phyloP scores from a whole-genome alignment of 2,329 filamentous ascomycete genomes.

The Fusarium ambrosium region DNA sequence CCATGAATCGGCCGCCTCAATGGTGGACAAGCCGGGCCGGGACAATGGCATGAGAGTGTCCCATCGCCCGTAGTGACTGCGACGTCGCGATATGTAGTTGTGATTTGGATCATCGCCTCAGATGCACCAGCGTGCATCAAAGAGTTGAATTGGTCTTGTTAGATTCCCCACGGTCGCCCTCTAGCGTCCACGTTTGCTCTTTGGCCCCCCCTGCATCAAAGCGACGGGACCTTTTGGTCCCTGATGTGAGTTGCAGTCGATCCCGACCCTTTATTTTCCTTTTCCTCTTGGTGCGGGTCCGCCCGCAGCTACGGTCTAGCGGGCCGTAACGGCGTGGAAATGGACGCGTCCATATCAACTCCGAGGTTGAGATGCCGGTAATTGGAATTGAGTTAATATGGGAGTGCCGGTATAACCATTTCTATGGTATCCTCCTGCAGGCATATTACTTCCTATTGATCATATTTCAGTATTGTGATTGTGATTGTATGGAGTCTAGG shows the following conservation, averaged over 20 bases:
- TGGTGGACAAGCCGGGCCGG: not conserved
- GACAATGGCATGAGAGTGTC: not conserved
- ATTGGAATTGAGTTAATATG: not conserved
- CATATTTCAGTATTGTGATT: not conserved
- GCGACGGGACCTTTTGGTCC: not conserved
- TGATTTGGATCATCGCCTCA: conserved; percentile 35
- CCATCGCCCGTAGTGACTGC: not conserved
- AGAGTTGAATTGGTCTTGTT: not conserved
- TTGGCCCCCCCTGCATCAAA: not conserved
- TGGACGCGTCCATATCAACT: not conserved
- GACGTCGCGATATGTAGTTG: not conserved
- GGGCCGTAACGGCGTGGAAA: not conserved
- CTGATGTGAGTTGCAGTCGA: not conserved
- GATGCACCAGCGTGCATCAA: not conserved
- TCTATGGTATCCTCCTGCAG: not conserved
- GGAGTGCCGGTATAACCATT: not conserved
- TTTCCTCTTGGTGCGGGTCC: not conserved
- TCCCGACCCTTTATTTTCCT: conserved; percentile 9
- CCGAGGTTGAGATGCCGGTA: not conserved
- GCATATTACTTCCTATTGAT: not conserved
- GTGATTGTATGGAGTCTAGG: not conserved
- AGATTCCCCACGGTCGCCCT: conserved; percentile 7
- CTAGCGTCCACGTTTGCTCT: conserved; percentile 5
- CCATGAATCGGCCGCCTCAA: not conserved
- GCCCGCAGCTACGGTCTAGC: not conserved